These are phyloP conservation scores for Fagus sylvatica DNA, from an alignment of 306 rosid genomes.

Conservation along the genomic window DNA sequence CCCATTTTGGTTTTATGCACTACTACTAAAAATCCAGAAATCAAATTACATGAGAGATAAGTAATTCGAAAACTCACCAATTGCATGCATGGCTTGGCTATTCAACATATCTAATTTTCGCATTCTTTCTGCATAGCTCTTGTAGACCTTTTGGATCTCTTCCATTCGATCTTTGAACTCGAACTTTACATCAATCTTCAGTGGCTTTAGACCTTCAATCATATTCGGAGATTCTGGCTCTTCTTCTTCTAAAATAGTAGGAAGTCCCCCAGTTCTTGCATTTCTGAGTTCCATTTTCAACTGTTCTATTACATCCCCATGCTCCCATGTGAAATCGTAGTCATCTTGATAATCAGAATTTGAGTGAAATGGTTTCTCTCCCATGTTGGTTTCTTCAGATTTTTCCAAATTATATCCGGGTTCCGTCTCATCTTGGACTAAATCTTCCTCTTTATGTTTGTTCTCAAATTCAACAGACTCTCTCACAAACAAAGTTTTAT, in stretches of 20 bases:
- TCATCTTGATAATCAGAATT: conserved; percentile 38
- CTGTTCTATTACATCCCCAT: conserved; percentile 72
- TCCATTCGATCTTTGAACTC: conserved; percentile 56
- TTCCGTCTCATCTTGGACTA: conserved; percentile 26
- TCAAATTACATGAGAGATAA: neutral
- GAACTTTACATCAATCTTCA: conserved; percentile 52
- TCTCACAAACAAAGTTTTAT: conserved; percentile 10
- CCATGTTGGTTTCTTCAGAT: conserved; percentile 30
- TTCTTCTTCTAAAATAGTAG: conserved; percentile 67
- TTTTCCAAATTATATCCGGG: conserved; percentile 4
- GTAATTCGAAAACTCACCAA: conserved; percentile 51
- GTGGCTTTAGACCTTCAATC: conserved; percentile 43
- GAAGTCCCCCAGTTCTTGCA: conserved; percentile 72
- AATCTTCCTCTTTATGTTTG: conserved; percentile 12
- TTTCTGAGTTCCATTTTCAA: conserved; percentile 64
- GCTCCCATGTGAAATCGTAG: conserved; percentile 54
- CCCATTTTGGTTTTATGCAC: neutral
- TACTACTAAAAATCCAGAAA: neutral
- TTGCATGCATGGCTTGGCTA: conserved; percentile 81
- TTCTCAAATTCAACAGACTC: conserved; percentile 7
- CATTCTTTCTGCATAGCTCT: conserved; percentile 68
- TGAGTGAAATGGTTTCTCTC: conserved; percentile 20
- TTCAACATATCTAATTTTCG: conserved; percentile 78
- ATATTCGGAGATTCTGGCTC: conserved; percentile 34
- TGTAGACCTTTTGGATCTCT: conserved; percentile 64